Conservation (phyloP, 805 yeast genomes). For the Suhomyces canberraensis region DNA sequence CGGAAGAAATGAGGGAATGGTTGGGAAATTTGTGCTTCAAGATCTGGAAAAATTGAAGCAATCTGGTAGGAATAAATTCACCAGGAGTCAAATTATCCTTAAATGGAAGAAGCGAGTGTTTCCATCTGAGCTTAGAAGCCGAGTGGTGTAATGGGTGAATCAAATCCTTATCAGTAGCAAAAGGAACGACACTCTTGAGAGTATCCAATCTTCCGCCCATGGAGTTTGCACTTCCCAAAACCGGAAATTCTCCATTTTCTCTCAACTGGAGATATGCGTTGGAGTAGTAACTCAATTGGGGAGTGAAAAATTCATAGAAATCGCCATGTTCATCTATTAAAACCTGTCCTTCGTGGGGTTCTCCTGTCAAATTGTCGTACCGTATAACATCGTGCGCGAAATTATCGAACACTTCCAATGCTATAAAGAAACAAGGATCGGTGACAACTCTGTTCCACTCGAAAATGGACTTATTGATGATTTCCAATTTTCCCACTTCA, state of each 20-base stretch:
- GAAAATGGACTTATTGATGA: slow-evolving; percentile 72
- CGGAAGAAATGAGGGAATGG: slow-evolving; percentile 71
- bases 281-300: slow-evolving; percentile 57
- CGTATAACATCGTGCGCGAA: slow-evolving; percentile 78
- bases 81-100: slow-evolving; percentile 65
- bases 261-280: slow-evolving; percentile 54
- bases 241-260: slow-evolving; percentile 41
- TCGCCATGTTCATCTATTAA: slow-evolving; percentile 70
- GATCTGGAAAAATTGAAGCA: slow-evolving; percentile 60
- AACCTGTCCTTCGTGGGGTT: slow-evolving; percentile 77
- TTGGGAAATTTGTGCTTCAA: slow-evolving; percentile 66
- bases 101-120: slow-evolving; percentile 59
- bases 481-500: slow-evolving; percentile 55
- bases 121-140: slow-evolving; percentile 34
- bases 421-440: slow-evolving; percentile 74
- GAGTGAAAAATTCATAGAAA: slow-evolving; percentile 67
- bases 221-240: slow-evolving; percentile 24
- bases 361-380: slow-evolving; percentile 63
- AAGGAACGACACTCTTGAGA: slow-evolving; percentile 28
- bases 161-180: slow-evolving; percentile 23
- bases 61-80: slow-evolving; percentile 79
- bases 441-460: slow-evolving; percentile 61
- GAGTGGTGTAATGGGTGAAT: slow-evolving; percentile 64
- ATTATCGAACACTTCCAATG: slow-evolving; percentile 81
- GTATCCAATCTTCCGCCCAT: slow-evolving; percentile 23